A percentile compares a stretch with the other conserved stretches of the same genome.
phyloP scores from a whole-genome alignment of 2,329 filamentous ascomycete genomes.

The Ophiostoma ips region DNA sequence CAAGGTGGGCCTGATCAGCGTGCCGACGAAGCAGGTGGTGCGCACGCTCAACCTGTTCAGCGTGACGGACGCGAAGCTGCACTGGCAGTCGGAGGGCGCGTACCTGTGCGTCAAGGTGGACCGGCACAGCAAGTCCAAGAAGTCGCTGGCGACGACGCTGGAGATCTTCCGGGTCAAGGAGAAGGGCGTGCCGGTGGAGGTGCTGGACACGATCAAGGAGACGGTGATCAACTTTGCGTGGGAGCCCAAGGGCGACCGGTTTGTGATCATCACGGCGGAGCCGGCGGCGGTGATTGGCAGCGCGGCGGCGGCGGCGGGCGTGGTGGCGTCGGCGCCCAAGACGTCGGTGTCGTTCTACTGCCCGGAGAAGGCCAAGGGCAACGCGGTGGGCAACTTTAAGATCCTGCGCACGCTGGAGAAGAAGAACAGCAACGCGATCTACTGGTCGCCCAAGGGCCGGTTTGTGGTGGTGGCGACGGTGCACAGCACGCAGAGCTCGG shows the following conservation, averaged over 20 bases:
- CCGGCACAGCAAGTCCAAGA: constrained; percentile 97
- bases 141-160: constrained; percentile 88
- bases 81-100: constrained; percentile 91
- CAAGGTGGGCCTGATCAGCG: constrained; percentile 90
- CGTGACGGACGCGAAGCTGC: constrained; percentile 90
- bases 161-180: constrained; percentile 97
- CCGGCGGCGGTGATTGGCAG: constrained; percentile 44
- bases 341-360: constrained; percentile 93
- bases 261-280: constrained; percentile 94
- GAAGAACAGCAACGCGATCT: constrained; percentile 99
- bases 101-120: constrained; percentile 99
- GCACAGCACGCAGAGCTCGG: constrained; percentile 81
- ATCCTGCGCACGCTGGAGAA: constrained; percentile 90
- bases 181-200: constrained; percentile 96
- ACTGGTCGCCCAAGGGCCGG: constrained; percentile 92
- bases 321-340: constrained; percentile 78
- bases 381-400: constrained; percentile 81
- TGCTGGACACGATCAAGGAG: constrained; percentile 94
- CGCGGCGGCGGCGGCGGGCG: constrained; percentile 73
- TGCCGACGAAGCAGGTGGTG: constrained; percentile 88
- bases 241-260: constrained; percentile 96
- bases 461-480: constrained; percentile 94
- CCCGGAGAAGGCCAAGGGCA: constrained; percentile 81
- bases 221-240: constrained; percentile 99
- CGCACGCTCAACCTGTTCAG: constrained; percentile 96